phyloP scores from a whole-genome alignment of 352 stramenopile species.

The Pelagophyceae sp. region DNA sequence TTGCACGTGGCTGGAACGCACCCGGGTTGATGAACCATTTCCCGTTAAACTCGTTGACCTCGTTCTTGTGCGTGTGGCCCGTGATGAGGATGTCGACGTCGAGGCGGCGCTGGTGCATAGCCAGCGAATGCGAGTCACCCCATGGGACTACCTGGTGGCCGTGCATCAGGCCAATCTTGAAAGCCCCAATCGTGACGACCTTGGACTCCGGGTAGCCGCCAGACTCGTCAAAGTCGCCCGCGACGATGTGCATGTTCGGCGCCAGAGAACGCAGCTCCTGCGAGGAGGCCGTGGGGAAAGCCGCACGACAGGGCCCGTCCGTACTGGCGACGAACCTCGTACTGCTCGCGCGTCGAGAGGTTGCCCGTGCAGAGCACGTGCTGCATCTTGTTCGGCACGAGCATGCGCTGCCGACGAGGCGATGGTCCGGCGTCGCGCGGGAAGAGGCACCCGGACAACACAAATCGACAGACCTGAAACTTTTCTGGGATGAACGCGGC shows the following conservation, averaged over 20 bases:
- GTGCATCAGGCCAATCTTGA: constrained; percentile 91
- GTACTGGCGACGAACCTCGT: too few relatives aligned
- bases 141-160: constrained; percentile 81
- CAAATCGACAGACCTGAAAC: constrained; percentile 78
- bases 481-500: constrained; percentile 86
- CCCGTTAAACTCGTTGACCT: constrained; percentile 81
- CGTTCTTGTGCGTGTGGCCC: constrained; percentile 83
- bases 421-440: background rate
- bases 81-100: constrained; percentile 94
- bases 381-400: constrained; percentile 92
- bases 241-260: constrained; percentile 88
- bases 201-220: constrained; percentile 82
- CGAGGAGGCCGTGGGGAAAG: too few relatives aligned
- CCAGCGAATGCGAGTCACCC: constrained; percentile 69
- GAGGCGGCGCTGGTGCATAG: constrained; percentile 77
- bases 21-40: constrained; percentile 93
- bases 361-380: constrained; percentile 97
- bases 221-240: constrained; percentile 85
- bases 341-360: constrained; percentile 84
- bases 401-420: constrained; percentile 4
- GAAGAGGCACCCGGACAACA: constrained; percentile 29
- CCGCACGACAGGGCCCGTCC: too few relatives aligned
- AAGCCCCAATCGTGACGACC: constrained; percentile 87
- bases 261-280: constrained; percentile 83
- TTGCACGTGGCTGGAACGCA: constrained; percentile 18